Base-by-base conservation (phyloP, 2,329 filamentous ascomycete genomes). In the Zasmidium angulare region DNA sequence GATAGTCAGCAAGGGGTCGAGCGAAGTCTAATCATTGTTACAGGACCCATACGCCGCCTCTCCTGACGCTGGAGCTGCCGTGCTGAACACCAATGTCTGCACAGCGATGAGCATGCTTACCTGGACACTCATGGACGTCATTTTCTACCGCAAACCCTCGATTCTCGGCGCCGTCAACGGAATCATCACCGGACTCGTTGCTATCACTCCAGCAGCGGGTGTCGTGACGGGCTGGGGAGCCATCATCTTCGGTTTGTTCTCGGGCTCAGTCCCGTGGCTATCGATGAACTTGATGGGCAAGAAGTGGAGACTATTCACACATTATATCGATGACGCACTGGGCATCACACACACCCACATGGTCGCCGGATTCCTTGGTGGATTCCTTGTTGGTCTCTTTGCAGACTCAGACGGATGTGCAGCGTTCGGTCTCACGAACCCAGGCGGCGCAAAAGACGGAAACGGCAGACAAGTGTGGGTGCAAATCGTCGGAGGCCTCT, bases 291-390 rank as follows among this genome's bases (percentile, higher is more conserved):
- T 81, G 21, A 63, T 78, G 6, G 78, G 76, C 55, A 78, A 77
- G 65, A 75, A 74, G 56, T 67, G 70, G 55, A 82, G 83, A 63
- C 86, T 87, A 71, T 87, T 88, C 82, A 68, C 62, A 3, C 82
- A 82, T 67, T 76, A 78, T 63, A 77, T 80, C 61, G 82, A 86
- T 68, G 82, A 86, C 67, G 75, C 80, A 10, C 76, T 84, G 46
- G 81, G 79, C 59, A 74, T 79, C 40, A 76, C 78, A 55, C 76
- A 82, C 68, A 82, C 79, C 0, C 79, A 82, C 68, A 74, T 77
- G 66, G 75, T 82, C 2, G 79, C 78, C 12, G 79, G 78, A 14
- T 71, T 75, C 46, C 64, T 79, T 0, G 79, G 79, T 9, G 79
- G 79, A 9, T 80, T 81, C 55, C 69, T 76, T 12, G 76, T 75